Percentiles rank a stretch among this genome's conserved stretches.
Conservation (phyloP, 805 yeast genomes). For the Cyberlindnera samutprakarnensis region DNA sequence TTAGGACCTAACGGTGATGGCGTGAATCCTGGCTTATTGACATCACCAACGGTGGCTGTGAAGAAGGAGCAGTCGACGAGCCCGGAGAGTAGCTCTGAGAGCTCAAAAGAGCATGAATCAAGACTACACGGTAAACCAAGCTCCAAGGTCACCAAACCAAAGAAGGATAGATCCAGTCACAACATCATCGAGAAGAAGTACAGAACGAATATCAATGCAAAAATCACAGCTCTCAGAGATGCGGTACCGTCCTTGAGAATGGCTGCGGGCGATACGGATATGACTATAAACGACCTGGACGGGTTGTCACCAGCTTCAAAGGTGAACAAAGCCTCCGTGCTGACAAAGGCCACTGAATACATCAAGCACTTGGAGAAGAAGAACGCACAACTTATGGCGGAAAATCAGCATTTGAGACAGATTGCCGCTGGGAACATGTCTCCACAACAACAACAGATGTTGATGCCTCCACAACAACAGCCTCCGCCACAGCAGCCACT, state of each 20-base stretch:
- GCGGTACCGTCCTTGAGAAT: slow-evolving; percentile 74
- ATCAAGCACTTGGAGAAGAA: slow-evolving; percentile 57
- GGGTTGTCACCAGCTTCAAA: slow-evolving; percentile 72
- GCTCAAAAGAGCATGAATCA: too few species aligned
- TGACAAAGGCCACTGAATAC: slow-evolving; percentile 75
- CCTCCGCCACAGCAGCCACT: slow-evolving; percentile 4
- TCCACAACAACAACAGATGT: slow-evolving; percentile 2
- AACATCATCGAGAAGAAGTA: slow-evolving; percentile 78
- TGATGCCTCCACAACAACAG: too few species aligned
- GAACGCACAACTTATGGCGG: slow-evolving; percentile 34
- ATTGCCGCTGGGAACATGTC: slow-evolving; percentile 3
- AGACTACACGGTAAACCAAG: too few species aligned
- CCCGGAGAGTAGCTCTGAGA: too few species aligned
- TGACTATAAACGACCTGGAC: slow-evolving; percentile 45
- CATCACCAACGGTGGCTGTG: neutral
- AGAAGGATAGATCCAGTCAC: slow-evolving; percentile 54
- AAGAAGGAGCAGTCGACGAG: slow-evolving; percentile 1
- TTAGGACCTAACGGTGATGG: too few species aligned
- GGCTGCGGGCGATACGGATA: slow-evolving; percentile 43
- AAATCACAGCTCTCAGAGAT: slow-evolving; percentile 60
- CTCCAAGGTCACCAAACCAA: slow-evolving; percentile 37
- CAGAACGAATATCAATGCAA: slow-evolving; percentile 68
- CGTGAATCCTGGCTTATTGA: too few species aligned
- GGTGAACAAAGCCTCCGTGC: slow-evolving; percentile 69
- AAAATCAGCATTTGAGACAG: slow-evolving; percentile 40